A percentile compares a stretch with the other conserved stretches of the same genome.
phyloP scores from a whole-genome alignment of 257 asterid species.

The Apocynum venetum region DNA sequence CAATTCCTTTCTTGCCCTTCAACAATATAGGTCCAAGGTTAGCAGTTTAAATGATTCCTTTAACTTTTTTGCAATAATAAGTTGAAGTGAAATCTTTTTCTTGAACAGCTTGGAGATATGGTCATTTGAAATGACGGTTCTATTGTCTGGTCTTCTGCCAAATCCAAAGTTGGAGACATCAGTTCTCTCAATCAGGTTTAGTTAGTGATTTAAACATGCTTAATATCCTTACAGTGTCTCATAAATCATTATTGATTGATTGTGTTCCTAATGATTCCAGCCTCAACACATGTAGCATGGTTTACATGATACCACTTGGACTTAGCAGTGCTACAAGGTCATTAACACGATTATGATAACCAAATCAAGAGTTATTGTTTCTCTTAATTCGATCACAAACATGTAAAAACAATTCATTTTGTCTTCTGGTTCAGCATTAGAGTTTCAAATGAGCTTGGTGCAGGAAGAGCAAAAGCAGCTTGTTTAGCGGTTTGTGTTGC shows the following conservation, averaged over 20 bases:
- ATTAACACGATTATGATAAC: neutral
- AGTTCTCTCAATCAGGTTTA: conserved; percentile 61
- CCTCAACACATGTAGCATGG: conserved; percentile 50
- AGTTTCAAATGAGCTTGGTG: conserved; percentile 69
- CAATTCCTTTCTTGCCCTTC: neutral
- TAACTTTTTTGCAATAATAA: no score
- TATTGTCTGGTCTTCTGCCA: conserved; percentile 69
- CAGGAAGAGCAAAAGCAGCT: conserved; percentile 52
- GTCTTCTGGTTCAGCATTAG: conserved; percentile 31
- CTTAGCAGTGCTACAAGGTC: conserved; percentile 69
- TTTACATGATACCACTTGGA: conserved; percentile 74
- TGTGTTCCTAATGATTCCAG: conserved; percentile 23
- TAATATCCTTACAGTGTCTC: neutral
- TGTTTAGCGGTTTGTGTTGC: conserved; percentile 52
- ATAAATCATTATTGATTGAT: neutral
- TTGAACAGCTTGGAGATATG: conserved; percentile 61
- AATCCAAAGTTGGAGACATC: conserved; percentile 72
- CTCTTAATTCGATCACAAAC: neutral
- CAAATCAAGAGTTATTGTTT: no score
- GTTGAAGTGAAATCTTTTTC: neutral
- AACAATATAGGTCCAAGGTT: no score
- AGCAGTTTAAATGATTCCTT: no score
- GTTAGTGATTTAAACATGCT: no score
- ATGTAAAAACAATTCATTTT: no score
- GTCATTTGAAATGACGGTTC: conserved; percentile 75